Base-by-base conservation (phyloP, 208 protist genomes). In the Kentomonas sorsogonicus region DNA sequence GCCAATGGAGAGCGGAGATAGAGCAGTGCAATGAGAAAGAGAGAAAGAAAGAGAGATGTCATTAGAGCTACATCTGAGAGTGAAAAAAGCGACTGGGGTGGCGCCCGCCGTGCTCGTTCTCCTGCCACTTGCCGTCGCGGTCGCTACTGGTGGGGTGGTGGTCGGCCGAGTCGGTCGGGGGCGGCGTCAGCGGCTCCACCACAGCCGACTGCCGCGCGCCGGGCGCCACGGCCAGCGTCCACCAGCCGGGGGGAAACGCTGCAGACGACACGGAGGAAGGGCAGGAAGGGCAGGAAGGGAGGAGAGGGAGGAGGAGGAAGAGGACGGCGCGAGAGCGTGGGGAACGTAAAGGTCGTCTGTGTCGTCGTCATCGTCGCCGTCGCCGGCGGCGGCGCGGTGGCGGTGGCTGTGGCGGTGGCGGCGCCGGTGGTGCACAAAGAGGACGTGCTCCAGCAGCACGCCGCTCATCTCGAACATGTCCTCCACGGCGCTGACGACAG, bases 401-500 rank as follows among this genome's bases (percentile, higher is more conserved):
- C 27, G 27, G 29, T 29, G 26, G 45, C 22, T 53, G 20, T 6
- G 36, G 5, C 29, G 18, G 18, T 45, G 18, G 18, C 18, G 11
- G 40, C 64, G 48, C 47, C 64, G 53, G 50, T 73, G 74, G 36
- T 77, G 73, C 23, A 92, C 85, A 18, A 86, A 64, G 22, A 85
- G 36, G 15, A 93, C 74, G 57, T 93, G 79, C 65, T 89, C 69
- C 58, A 85, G 74, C 36, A 89, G 63, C 15, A 71, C 68, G 5
- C 81, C 86, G 27, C 77, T 72, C 33, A 89, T 62, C 34, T 74
- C 57, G 53, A 72, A 89, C 25, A 93, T 63, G 61, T 93, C 86
- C 72, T 93, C 86, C 52, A 93, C 52, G 27, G 79, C 79, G 3
- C 79, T 79, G 3, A 81, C 81, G 30, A 92, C 86, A 1, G 72